Evolutionary conservation across 495 filamentous ascomycete genomes (phyloP).

Genomic region (Astrothelium macrocarpum): DNA sequence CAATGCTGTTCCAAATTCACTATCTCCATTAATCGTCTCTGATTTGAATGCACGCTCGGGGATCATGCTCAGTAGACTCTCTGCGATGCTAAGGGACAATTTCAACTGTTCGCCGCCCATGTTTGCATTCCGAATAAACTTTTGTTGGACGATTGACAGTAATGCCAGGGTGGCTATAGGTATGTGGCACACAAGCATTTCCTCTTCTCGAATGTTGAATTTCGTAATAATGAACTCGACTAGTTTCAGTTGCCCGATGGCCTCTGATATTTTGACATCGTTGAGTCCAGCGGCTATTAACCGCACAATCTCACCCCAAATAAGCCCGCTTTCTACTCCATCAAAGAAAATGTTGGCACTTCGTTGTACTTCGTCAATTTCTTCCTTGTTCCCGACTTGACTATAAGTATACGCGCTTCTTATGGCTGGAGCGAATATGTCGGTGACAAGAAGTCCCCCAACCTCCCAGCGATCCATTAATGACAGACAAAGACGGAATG

Average conservation of each 20-base stretch:
- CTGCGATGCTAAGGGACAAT: conserved; percentile 44
- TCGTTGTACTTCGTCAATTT: conserved; percentile 77
- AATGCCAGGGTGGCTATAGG: conserved; percentile 63
- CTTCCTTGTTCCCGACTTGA: conserved; percentile 44
- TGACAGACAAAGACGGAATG: conserved; percentile 84
- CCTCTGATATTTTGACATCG: conserved; percentile 35
- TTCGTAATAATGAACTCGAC: conserved; percentile 72
- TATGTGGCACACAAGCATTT: conserved; percentile 82
- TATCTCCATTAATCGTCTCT: neutral
- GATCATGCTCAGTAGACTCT: conserved; percentile 52
- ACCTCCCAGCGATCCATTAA: conserved; percentile 98
- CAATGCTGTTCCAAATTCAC: neutral
- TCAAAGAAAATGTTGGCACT: conserved; percentile 96
- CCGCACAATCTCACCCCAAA: conserved; percentile 71
- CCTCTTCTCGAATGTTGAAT: conserved; percentile 92
- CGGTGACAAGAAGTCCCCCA: conserved; percentile 75
- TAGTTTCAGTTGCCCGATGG: conserved; percentile 53
- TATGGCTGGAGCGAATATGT: conserved; percentile 80
- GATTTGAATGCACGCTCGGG: conserved; percentile 56
- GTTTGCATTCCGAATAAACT: conserved; percentile 21
- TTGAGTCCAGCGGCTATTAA: conserved; percentile 50
- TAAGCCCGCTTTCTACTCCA: conserved; percentile 85
- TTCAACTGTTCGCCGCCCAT: conserved; percentile 18
- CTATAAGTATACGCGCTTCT: conserved; percentile 66
- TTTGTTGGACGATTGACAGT: conserved; percentile 1